A percentile compares a stretch with the other conserved stretches of the same genome.
These are phyloP conservation scores for Colletotrichum costaricense DNA, from an alignment of 2,329 filamentous ascomycete species.

Conservation along the genomic window DNA sequence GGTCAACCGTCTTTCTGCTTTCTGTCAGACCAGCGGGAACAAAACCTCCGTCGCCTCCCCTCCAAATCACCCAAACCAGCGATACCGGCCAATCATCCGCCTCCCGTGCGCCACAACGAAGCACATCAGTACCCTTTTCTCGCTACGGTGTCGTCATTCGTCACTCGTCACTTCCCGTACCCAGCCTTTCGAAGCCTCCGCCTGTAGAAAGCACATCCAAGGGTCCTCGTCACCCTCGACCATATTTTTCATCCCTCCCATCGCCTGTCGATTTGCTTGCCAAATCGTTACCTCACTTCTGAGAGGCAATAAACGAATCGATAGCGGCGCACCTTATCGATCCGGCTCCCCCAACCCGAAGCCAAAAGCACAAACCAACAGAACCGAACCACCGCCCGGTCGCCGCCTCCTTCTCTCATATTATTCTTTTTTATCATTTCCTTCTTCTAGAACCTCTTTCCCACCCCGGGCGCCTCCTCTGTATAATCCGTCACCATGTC, in stretches of 20 bases:
- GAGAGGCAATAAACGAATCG: constrained; percentile 18
- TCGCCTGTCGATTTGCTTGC: neutral
- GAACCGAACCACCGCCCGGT: constrained; percentile 13
- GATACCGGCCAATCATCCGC: constrained; percentile 22
- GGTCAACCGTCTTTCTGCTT: neutral
- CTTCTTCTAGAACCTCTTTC: neutral
- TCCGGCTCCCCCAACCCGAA: neutral
- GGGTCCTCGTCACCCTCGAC: neutral
- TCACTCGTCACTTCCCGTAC: neutral
- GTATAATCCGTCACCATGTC: constrained; percentile 54
- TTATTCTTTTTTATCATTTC: neutral
- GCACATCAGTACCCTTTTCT: neutral
- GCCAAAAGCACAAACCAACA: neutral
- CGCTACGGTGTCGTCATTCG: constrained; percentile 33
- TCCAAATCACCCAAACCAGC: neutral
- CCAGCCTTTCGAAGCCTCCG: constrained; percentile 27
- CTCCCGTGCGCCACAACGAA: constrained; percentile 17
- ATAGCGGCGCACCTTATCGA: constrained; percentile 13
- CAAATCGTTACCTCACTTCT: constrained; percentile 22
- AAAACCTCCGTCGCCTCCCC: constrained; percentile 11
- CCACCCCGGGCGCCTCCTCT: constrained; percentile 38
- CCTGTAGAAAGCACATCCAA: constrained; percentile 24
- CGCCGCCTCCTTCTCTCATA: neutral
- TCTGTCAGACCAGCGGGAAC: constrained; percentile 16
- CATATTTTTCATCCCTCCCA: neutral